Percentiles rank a stretch among this genome's conserved stretches.
Evolutionary conservation across 2,329 filamentous ascomycete genomes (phyloP).

Genomic region (Ceratocystis eucalypticola): DNA sequence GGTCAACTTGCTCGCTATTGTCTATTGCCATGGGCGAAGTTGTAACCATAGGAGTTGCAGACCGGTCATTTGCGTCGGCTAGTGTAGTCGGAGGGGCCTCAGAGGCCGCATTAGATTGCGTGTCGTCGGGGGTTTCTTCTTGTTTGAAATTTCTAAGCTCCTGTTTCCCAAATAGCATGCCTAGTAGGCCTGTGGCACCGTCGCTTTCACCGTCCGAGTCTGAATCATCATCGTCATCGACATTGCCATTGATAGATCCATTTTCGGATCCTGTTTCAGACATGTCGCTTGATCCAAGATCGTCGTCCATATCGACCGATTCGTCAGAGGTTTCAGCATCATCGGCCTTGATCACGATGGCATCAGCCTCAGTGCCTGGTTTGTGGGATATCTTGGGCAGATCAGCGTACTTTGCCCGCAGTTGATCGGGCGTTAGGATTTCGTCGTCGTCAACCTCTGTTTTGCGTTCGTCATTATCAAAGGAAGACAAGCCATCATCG

Average conservation of each 20-base stretch:
- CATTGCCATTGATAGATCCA: constrained; percentile 31
- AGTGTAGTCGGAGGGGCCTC: not conserved
- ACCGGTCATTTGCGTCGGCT: not conserved
- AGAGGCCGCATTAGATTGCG: constrained; percentile 1
- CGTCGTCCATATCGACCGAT: constrained; percentile 36
- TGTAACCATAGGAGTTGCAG: not conserved
- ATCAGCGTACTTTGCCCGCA: constrained; percentile 54
- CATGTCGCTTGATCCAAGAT: constrained; percentile 30
- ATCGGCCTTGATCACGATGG: constrained; percentile 21
- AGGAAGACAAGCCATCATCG: constrained; percentile 45
- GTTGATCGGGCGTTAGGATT: constrained; percentile 53
- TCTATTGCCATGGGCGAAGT: constrained; percentile 18
- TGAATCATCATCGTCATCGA: constrained; percentile 24
- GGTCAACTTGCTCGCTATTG: constrained; percentile 18
- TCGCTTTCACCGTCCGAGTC: constrained; percentile 27
- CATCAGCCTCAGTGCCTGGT: not conserved
- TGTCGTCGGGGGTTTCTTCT: constrained; percentile 24
- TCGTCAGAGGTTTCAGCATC: constrained; percentile 23
- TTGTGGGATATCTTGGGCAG: constrained; percentile 35
- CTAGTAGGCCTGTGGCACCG: constrained; percentile 38
- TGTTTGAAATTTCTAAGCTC: constrained; percentile 41
- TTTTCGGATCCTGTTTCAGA: constrained; percentile 32
- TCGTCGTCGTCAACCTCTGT: constrained; percentile 44
- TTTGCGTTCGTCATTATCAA: constrained; percentile 49
- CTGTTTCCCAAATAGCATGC: constrained; percentile 45